Conservation (phyloP, 2,329 filamentous ascomycete genomes). For the Aspergillus pseudoterreus region DNA sequence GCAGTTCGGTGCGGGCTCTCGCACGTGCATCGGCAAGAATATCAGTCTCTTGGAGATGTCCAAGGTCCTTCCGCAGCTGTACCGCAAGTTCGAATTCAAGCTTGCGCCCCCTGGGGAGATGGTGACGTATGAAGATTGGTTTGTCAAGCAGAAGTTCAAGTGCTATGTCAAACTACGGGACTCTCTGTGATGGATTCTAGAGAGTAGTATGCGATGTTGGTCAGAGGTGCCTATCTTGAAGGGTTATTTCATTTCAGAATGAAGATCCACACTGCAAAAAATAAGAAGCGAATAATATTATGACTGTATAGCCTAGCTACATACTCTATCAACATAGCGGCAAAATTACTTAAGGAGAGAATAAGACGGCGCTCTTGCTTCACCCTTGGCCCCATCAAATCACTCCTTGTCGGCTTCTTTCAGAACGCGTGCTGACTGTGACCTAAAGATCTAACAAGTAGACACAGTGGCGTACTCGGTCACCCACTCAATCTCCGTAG, state of each 20-base stretch:
- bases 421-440: not conserved
- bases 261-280: not conserved
- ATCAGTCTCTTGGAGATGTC: conserved; percentile 26
- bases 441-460: not conserved
- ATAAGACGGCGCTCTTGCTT: no score
- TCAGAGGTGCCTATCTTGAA: no score
- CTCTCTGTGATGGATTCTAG: no score
- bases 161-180: not conserved
- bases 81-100: conserved; percentile 45
- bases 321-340: not conserved
- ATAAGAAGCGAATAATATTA: not conserved
- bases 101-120: not conserved
- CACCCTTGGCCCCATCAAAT: not conserved
- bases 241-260: no score
- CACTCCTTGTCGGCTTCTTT: not conserved
- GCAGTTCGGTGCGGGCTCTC: conserved; percentile 38
- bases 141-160: conserved; percentile 2
- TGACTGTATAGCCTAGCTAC: not conserved
- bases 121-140: not conserved
- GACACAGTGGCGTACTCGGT: not conserved
- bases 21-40: conserved; percentile 50
- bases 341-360: no score
- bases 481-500: not conserved
- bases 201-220: no score
- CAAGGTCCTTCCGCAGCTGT: conserved; percentile 35